phyloP scores from a whole-genome alignment of 768 basidiomycete genomes.

The Tricholoma furcatifolium region DNA sequence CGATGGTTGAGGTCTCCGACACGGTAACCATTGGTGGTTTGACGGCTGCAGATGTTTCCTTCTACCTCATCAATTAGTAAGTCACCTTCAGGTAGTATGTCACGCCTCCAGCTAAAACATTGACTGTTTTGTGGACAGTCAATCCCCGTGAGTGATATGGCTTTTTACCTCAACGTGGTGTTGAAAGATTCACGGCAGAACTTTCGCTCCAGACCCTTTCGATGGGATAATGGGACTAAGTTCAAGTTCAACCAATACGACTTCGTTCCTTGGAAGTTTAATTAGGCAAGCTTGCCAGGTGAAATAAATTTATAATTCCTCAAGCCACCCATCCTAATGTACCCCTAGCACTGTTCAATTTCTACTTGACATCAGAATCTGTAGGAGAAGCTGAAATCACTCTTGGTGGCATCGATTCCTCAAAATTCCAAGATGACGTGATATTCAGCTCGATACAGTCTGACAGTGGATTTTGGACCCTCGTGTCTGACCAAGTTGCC shows the following conservation, averaged over 20 bases:
- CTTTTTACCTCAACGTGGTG: slow-evolving; percentile 34
- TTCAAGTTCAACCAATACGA: slow-evolving; percentile 42
- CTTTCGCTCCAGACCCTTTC: slow-evolving; percentile 1
- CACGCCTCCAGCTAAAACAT: slow-evolving; percentile 25
- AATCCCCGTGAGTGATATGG: slow-evolving; percentile 53
- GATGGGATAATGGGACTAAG: slow-evolving; percentile 39
- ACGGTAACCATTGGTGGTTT: slow-evolving; percentile 47
- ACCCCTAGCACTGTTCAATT: slow-evolving; percentile 44
- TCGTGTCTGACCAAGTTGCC: slow-evolving; percentile 40
- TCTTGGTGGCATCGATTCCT: slow-evolving; percentile 48
- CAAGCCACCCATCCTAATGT: background rate
- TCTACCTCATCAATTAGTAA: slow-evolving; percentile 15
- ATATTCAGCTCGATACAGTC: slow-evolving; percentile 5
- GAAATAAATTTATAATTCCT: slow-evolving; percentile 10
- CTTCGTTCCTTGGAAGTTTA: slow-evolving; percentile 47
- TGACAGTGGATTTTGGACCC: slow-evolving; percentile 35
- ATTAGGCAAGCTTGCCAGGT: slow-evolving; percentile 47
- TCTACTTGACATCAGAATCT: slow-evolving; percentile 47
- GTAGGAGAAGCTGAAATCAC: slow-evolving; percentile 54
- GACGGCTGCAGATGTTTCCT: slow-evolving; percentile 10
- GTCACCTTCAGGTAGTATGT: slow-evolving; percentile 25
- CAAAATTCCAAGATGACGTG: slow-evolving; percentile 44
- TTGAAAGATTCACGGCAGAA: slow-evolving; percentile 5
- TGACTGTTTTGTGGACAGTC: slow-evolving; percentile 41
- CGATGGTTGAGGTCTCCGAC: slow-evolving; percentile 41